Base-by-base conservation (phyloP, 768 basidiomycete species). In the Mycena maculata region DNA sequence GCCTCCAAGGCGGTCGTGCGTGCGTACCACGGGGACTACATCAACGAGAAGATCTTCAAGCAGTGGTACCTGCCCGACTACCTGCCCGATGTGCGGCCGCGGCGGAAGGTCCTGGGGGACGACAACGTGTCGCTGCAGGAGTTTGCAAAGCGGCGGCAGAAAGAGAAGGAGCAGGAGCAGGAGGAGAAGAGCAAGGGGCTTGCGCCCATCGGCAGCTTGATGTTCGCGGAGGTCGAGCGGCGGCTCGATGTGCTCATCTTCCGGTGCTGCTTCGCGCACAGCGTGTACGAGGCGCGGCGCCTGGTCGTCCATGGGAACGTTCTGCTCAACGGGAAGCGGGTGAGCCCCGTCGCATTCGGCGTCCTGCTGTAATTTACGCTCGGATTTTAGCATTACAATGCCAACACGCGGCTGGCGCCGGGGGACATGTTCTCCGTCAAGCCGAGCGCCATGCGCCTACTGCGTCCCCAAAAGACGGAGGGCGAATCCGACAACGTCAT, bases 341-440 rank as follows among this genome's bases (percentile, higher is more conserved):
- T 96, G 73, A 68, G 88, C 79, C 39, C 54, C 61, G 33, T 30
- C 65, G 27, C 48, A 38, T 42, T 25, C 7, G 16, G 20, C 56
- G 42, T 10, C 12, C 4, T 30, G 36, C 39, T 33, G 44, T 27
- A 54, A 58, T 62, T 71, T 28, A 55, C 41, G 50, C 13, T 47
- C 47, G 33, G 65, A 20, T 52, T 49, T 41, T 39, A 98, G 96
- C 90, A 95, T 73, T 86, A 85, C 62, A 88, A 95, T 69, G 87
- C 96, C 23, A 96, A 95, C 74, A 92, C 92, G 16, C 89, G 94
- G 44, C 83, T 98, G 25, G 92, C 94, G 44, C 97, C 97, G 11
- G 97, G 97, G 10, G 97, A 99, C 76, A 91, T 99, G 88, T 86
- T 98, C 49, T 88, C 95, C 11, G 94, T 99, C 27, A 88, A 98